Evolutionary conservation across 2,329 filamentous ascomycete species (phyloP).

Genomic region (Huntiella decipiens): DNA sequence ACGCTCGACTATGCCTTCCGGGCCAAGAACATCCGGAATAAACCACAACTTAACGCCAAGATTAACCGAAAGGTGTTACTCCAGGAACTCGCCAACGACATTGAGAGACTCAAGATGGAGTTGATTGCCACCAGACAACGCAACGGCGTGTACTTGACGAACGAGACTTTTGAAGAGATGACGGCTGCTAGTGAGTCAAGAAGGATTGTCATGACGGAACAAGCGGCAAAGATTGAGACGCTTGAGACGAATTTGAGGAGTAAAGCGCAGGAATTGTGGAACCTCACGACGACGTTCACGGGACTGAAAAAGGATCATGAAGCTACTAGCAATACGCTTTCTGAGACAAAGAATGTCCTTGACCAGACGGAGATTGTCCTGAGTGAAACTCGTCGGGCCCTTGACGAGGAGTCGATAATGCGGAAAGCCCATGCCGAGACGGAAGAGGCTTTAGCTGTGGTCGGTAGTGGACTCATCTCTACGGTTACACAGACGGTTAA

Average conservation of each 20-base stretch:
- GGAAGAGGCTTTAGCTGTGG: constrained; percentile 52
- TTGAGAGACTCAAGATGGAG: constrained; percentile 86
- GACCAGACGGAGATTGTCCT: constrained; percentile 79
- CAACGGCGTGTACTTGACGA: constrained; percentile 85
- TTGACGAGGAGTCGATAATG: constrained; percentile 62
- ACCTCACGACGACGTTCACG: constrained; percentile 71
- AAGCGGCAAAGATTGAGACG: constrained; percentile 76
- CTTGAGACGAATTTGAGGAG: constrained; percentile 80
- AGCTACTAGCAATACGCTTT: constrained; percentile 47
- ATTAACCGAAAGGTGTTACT: constrained; percentile 87
- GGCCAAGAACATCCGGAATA: constrained; percentile 96
- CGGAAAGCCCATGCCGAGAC: constrained; percentile 74
- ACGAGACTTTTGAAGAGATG: constrained; percentile 78
- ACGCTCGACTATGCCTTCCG: constrained; percentile 95
- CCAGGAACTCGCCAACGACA: constrained; percentile 76
- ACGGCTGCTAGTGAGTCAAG: constrained; percentile 82
- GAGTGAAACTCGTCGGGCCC: constrained; percentile 50
- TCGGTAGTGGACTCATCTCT: constrained; percentile 58
- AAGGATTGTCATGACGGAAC: constrained; percentile 79
- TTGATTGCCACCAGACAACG: constrained; percentile 81
- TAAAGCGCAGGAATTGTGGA: constrained; percentile 83
- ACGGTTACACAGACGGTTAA: constrained; percentile 60
- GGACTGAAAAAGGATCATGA: constrained; percentile 81
- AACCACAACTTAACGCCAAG: constrained; percentile 82
- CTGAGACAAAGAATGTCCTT: constrained; percentile 62